Evolutionary conservation across 495 filamentous ascomycete genomes (phyloP).

Genomic region (Lasiosphaeria hispida): DNA sequence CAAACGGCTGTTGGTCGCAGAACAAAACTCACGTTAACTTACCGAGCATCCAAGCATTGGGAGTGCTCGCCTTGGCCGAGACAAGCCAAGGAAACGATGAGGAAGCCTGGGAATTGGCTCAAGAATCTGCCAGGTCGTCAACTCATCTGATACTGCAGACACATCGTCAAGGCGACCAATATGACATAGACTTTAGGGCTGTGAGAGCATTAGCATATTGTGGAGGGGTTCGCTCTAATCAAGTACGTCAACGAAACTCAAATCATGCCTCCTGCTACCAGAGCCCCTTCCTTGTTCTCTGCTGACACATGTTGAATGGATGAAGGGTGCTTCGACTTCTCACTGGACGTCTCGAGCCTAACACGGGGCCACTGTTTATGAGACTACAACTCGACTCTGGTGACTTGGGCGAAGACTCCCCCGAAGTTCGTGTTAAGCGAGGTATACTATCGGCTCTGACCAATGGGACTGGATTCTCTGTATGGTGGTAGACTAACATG

Average conservation of each 20-base stretch:
- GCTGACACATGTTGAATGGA: not conserved
- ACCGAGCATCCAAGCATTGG: conserved; percentile 28
- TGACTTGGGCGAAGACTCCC: conserved; percentile 22
- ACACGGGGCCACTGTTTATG: conserved; percentile 28
- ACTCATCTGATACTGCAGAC: conserved; percentile 23
- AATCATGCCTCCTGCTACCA: not conserved
- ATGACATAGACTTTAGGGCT: conserved; percentile 15
- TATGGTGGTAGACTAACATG: not conserved
- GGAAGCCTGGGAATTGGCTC: conserved; percentile 22
- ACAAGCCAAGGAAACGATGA: conserved; percentile 26
- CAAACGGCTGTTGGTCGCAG: conserved; percentile 19
- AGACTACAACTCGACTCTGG: conserved; percentile 17
- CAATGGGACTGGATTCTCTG: too few species aligned
- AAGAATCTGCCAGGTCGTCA: conserved; percentile 23
- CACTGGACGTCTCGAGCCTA: conserved; percentile 28
- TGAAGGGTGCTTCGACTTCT: conserved; percentile 23
- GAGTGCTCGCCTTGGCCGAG: conserved; percentile 25
- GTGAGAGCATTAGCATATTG: conserved; percentile 27
- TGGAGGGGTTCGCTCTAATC: conserved; percentile 25
- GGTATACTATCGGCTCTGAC: conserved; percentile 8
- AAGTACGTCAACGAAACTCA: conserved; percentile 18
- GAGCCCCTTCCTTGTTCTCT: not conserved
- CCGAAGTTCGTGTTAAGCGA: conserved; percentile 25
- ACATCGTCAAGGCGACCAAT: not conserved
- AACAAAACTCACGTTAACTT: conserved; percentile 18